phyloP scores from a whole-genome alignment of 1,284 basidiomycete genomes.

The Ustilago loliicola region DNA sequence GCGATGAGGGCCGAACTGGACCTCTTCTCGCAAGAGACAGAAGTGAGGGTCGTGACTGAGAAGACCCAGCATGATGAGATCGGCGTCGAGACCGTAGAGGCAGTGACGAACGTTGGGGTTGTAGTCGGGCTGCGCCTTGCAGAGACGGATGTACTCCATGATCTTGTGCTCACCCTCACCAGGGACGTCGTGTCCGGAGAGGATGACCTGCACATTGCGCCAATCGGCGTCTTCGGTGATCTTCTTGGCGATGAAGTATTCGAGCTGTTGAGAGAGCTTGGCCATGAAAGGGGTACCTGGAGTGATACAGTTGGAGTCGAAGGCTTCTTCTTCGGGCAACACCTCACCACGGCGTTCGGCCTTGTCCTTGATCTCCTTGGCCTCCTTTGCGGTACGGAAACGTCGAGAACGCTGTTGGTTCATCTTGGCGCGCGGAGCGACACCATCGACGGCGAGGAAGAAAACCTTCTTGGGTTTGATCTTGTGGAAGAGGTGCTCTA shows the following conservation, averaged over 20 bases:
- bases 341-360: constrained; percentile 90
- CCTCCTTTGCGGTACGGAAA: constrained; percentile 94
- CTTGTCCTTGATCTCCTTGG: constrained; percentile 85
- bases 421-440: constrained; percentile 99
- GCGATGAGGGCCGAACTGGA: constrained; percentile 89
- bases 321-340: constrained; percentile 90
- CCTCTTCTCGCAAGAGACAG: constrained; percentile 95
- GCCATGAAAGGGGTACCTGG: constrained; percentile 98
- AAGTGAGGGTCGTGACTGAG: constrained; percentile 99
- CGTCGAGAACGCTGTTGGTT: constrained; percentile 89
- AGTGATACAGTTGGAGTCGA: constrained; percentile 99
- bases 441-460: constrained; percentile 98
- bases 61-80: constrained; percentile 97
- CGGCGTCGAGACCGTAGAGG: constrained; percentile 97
- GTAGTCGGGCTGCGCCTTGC: constrained; percentile 94
- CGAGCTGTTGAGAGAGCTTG: constrained; percentile 87
- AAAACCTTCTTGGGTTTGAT: constrained; percentile 91
- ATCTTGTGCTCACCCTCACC: constrained; percentile 99
- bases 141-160: constrained; percentile 97
- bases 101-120: constrained; percentile 95
- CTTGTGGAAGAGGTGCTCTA: constrained; percentile 95
- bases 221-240: constrained; percentile 74
- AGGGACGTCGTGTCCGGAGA: constrained; percentile 96
- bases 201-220: constrained; percentile 89
- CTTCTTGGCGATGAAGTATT: constrained; percentile 82